Conservation (phyloP, 371 early-diverging fungal species). For the Mucor sp. region DNA sequence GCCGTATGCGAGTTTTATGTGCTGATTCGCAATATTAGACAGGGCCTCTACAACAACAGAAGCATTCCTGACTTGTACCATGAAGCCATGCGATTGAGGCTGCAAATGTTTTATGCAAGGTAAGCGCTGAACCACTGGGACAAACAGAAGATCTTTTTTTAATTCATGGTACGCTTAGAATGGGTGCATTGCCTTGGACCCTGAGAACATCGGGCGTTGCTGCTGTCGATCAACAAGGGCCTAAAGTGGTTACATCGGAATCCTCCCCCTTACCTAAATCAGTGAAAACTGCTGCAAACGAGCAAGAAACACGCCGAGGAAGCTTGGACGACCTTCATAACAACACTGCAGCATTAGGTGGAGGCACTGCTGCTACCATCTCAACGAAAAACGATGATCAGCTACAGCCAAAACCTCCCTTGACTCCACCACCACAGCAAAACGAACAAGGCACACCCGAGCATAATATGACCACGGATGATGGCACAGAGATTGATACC, state of each 20-base stretch:
- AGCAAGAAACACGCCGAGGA: slow-evolving; percentile 19
- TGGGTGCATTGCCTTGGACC: slow-evolving; percentile 53
- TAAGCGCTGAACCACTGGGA: not conserved
- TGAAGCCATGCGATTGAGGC: slow-evolving; percentile 79
- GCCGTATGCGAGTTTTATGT: slow-evolving; percentile 93
- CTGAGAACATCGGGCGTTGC: slow-evolving; percentile 21
- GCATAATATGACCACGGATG: not conserved
- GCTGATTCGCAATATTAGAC: slow-evolving; percentile 85
- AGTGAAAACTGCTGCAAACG: slow-evolving; percentile 1
- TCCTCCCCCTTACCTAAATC: slow-evolving; percentile 32
- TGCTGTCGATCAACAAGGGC: slow-evolving; percentile 8
- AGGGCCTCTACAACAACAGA: slow-evolving; percentile 81
- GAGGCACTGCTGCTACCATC: not conserved
- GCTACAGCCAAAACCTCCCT: not conserved
- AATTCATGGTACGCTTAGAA: slow-evolving; percentile 23
- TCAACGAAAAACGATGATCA: not conserved
- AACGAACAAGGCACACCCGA: not conserved
- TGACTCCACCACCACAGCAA: not conserved
- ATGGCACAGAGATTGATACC: too few species aligned
- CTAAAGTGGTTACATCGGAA: slow-evolving; percentile 17
- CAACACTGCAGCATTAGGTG: not conserved
- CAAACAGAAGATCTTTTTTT: too few species aligned
- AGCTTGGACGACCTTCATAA: slow-evolving; percentile 20
- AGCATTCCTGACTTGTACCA: slow-evolving; percentile 75
- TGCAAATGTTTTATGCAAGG: slow-evolving; percentile 91